phyloP scores from a whole-genome alignment of 352 stramenopile genomes.

The Thraustochytrium sp. region DNA sequence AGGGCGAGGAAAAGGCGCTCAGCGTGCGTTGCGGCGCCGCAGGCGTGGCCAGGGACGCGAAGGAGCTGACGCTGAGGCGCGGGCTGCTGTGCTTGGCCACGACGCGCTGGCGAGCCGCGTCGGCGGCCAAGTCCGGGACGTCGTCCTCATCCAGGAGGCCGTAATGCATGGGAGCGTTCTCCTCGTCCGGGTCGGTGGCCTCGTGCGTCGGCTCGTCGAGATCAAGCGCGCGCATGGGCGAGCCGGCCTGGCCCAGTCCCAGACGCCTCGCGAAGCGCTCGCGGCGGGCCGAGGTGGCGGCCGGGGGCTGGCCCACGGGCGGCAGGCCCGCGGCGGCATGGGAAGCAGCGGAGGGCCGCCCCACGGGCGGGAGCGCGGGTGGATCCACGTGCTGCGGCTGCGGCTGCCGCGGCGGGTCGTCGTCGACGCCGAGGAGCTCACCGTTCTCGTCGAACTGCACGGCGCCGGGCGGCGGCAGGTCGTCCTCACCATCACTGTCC shows the following conservation, averaged over 20 bases:
- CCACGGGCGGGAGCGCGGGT: no score
- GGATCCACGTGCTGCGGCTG: no score
- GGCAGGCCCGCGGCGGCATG: no score
- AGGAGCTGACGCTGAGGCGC: not conserved
- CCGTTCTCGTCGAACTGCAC: not conserved
- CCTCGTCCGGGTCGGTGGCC: not conserved
- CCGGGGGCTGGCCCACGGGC: not conserved
- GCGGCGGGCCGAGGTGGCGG: not conserved
- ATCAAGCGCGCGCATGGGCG: not conserved
- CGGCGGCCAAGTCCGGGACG: not conserved
- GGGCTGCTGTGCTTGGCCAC: not conserved
- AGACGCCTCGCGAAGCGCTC: not conserved
- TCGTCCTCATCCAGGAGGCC: not conserved
- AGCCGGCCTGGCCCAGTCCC: no score
- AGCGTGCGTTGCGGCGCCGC: not conserved
- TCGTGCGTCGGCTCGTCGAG: not conserved
- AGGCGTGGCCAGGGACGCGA: not conserved
- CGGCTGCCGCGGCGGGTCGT: not conserved
- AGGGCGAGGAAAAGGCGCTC: slow-evolving; percentile 1
- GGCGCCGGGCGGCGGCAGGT: not conserved
- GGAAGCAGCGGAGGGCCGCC: no score
- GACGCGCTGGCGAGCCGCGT: not conserved
- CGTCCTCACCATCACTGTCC: not conserved
- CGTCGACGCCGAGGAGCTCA: not conserved
- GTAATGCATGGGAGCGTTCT: no score